Percentiles rank a stretch among this genome's conserved stretches.
phyloP scores from a whole-genome alignment of 768 basidiomycete genomes.

The Termitomyces sp. region DNA sequence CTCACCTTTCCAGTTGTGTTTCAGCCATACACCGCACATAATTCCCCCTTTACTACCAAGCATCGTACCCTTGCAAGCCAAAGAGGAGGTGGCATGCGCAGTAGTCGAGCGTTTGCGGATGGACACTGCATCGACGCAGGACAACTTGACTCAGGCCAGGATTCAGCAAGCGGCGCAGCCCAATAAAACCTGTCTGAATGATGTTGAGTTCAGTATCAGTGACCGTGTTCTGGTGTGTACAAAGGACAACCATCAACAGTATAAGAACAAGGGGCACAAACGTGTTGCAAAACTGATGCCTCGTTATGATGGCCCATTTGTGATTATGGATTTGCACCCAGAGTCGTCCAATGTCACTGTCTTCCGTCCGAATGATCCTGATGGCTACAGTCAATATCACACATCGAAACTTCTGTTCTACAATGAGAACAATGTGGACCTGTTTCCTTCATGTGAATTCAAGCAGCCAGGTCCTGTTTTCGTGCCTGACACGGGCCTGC shows the following conservation, averaged over 20 bases:
- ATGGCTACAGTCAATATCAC: too few species aligned
- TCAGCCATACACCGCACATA: constrained; percentile 16
- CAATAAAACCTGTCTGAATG: too few species aligned
- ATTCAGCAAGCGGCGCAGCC: constrained; percentile 18
- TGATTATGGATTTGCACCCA: constrained; percentile 16
- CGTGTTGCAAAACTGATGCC: constrained; percentile 39
- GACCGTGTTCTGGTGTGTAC: too few species aligned
- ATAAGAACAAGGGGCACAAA: constrained; percentile 13
- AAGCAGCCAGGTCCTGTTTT: too few species aligned
- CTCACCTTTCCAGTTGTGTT: constrained; percentile 24
- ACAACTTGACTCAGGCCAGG: constrained; percentile 21
- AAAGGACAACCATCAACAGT: background rate
- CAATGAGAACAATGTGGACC: constrained; percentile 26
- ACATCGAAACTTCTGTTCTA: constrained; percentile 23
- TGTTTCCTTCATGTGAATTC: constrained; percentile 30
- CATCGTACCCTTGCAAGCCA: too few species aligned
- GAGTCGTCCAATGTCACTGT: constrained; percentile 12
- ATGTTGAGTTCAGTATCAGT: too few species aligned
- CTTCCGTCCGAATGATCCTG: too few species aligned
- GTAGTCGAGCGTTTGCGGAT: too few species aligned
- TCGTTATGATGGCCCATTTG: constrained; percentile 27
- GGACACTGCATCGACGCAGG: constrained; percentile 9
- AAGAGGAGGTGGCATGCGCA: too few species aligned
- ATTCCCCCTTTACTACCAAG: constrained; percentile 6
- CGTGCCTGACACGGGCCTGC: too few species aligned